Base-by-base conservation (phyloP, 1,139 yeast species). In the Lodderomyces parapsilosis region DNA sequence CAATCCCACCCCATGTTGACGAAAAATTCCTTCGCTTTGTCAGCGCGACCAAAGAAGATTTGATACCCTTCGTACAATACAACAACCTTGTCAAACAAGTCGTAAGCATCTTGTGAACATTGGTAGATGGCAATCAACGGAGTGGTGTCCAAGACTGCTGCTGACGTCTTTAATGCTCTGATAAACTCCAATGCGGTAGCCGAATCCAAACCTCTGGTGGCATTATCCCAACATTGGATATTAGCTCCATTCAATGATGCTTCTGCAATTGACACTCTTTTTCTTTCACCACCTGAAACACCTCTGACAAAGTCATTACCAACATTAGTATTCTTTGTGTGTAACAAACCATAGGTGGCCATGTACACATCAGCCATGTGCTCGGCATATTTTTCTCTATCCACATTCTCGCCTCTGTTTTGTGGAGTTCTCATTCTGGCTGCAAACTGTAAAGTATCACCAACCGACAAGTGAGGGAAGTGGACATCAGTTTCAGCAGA, bases 91-190 rank as follows among this genome's bases (percentile, higher is more conserved):
- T 87, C 91, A 57, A 88, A 88, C 47, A 82, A 64, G 45, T 63
- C 65, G 42, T 86, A 87, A 49, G 89, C 85, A 55, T 80, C 86
- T 64, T 87, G 90, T 14, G 91, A 82, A 54, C 93, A 87, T 66
- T 87, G 96, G 63, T 87, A 87, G 46, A 87, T 81, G 18, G 95
- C 88, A 48, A 88, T 84, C 40, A 86, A 66, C 2, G 89, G 80
- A 18, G 91, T 75, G 14, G 79, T 70, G 18, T 76, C 74, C 43
- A 79, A 65, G 42, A 85, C 64, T 30, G 76, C 68, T 2, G 94
- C 84, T 27, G 80, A 70, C 5, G 82, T 75, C 54, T 83, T 81
- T 53, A 87, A 66, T 19, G 91, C 83, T 54, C 80, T 74, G 44
- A 82, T 74, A 54, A 86, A 87, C 62, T 87, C 95, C 46, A 85